Base-by-base conservation (phyloP, 1,139 yeast species). In the Suhomyces maxii region DNA sequence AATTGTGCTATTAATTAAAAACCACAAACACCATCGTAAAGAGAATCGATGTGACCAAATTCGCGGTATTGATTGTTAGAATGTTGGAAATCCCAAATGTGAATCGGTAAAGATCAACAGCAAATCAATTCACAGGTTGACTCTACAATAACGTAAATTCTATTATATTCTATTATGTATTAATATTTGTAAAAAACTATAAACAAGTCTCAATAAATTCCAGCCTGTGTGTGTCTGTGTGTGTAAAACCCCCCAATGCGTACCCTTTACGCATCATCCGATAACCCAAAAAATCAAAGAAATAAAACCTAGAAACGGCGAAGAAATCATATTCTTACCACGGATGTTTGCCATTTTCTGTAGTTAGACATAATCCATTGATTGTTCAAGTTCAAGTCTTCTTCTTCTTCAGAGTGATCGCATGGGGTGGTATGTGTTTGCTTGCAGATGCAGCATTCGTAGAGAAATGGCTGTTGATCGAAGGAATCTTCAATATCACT, bases 371-470 rank as follows among this genome's bases (percentile, higher is more conserved):
- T 57, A 14, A 59, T 50, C 45, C 51, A 51, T 36, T 55, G 55
- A 50, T 59, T 58, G 42, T 52, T 56, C 38, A 50, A 39, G 39
- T 52, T 52, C 39, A 54, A 46, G 42, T 49, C 52, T 10, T 44
- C 46, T 18, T 44, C 46, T 18, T 18, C 31, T 31, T 50, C 53
- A 37, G 46, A 47, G 46, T 55, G 58, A 37, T 48, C 48, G 49
- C 59, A 56, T 13, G 58, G 58, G 18, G 48, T 41, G 34, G 47
- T 47, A 37, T 54, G 53, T 42, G 51, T 50, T 23, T 43, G 43
- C 47, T 56, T 56, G 62, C 63, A 59, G 39, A 57, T 49, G 48
- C 54, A 50, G 44, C 63, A 59, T 44, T 58, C 63, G 52, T 59
- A 59, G 25, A 59, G 50, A 28, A 59, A 52, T 6, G 51, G 48